Conservation (phyloP, 1,284 basidiomycete genomes). For the Boletus holoroseus region DNA sequence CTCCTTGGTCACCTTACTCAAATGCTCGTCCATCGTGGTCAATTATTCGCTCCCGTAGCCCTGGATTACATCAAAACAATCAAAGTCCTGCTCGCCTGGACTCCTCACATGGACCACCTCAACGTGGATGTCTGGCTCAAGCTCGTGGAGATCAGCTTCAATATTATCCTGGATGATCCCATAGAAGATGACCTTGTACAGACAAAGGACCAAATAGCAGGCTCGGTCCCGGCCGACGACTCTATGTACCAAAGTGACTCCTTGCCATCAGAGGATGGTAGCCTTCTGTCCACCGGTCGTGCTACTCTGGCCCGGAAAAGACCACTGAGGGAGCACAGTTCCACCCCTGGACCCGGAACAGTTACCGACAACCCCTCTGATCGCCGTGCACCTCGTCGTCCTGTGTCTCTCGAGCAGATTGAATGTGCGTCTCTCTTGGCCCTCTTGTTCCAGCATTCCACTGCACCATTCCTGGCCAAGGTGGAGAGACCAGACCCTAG, state of each 20-base stretch:
- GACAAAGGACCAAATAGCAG: slow-evolving; percentile 22
- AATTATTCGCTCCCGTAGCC: slow-evolving; percentile 62
- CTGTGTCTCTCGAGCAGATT: slow-evolving; percentile 58
- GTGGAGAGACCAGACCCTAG: slow-evolving; percentile 24
- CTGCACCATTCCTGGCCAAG: slow-evolving; percentile 48
- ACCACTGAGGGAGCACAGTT: slow-evolving; percentile 18
- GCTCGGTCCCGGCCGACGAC: slow-evolving; percentile 21
- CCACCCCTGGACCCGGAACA: slow-evolving; percentile 20
- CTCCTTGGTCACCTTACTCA: slow-evolving; percentile 66
- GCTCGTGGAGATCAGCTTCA: slow-evolving; percentile 70
- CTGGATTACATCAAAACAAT: slow-evolving; percentile 81
- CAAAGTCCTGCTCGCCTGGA: slow-evolving; percentile 54
- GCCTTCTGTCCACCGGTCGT: slow-evolving; percentile 17
- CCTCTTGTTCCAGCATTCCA: slow-evolving; percentile 57
- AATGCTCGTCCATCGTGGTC: slow-evolving; percentile 51
- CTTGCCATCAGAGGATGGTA: slow-evolving; percentile 31
- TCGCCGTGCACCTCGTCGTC: slow-evolving; percentile 21
- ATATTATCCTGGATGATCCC: slow-evolving; percentile 64
- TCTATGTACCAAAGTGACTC: slow-evolving; percentile 31
- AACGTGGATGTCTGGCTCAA: slow-evolving; percentile 62
- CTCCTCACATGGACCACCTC: slow-evolving; percentile 77
- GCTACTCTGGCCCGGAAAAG: slow-evolving; percentile 31
- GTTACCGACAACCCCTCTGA: slow-evolving; percentile 14
- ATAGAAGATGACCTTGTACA: slow-evolving; percentile 42
- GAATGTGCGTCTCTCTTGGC: slow-evolving; percentile 67